Percentiles rank a stretch among this genome's conserved stretches.
Conservation (phyloP, 164 flowering plant genomes). For the Chimonanthus praecox region DNA sequence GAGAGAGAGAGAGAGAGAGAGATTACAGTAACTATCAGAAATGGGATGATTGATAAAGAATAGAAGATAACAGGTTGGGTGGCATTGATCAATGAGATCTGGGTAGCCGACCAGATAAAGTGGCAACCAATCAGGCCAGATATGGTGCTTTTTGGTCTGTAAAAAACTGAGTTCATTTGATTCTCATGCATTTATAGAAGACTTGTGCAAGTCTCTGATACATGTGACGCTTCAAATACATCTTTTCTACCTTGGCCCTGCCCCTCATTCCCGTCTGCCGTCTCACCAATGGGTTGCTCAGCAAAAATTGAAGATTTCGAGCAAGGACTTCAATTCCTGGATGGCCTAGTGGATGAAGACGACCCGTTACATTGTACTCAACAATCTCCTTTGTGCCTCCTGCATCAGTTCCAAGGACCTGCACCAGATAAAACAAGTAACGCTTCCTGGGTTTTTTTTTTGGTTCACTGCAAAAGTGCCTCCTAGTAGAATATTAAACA, state of each 20-base stretch:
- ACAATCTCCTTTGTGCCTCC: constrained; percentile 94
- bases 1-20: neutral
- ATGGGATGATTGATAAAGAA: neutral
- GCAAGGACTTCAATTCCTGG: constrained; percentile 61
- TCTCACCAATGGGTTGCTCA: constrained; percentile 57
- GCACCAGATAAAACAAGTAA: constrained; percentile 13
- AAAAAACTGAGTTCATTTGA: constrained; percentile 32
- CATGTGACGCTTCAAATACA: constrained; percentile 87
- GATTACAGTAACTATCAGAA: neutral
- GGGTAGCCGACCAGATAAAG: neutral
- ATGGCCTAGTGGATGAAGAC: constrained; percentile 81
- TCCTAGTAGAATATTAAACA: neutral
- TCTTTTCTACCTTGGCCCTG: constrained; percentile 64
- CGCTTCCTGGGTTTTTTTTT: neutral
- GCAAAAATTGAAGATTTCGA: constrained; percentile 53
- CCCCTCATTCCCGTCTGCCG: constrained; percentile 67
- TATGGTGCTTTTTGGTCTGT: neutral
- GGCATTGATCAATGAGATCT: neutral
- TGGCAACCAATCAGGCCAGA: neutral
- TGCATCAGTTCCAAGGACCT: constrained; percentile 96
- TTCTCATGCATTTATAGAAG: constrained; percentile 70
- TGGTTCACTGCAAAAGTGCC: neutral
- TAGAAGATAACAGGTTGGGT: neutral
- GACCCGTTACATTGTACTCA: constrained; percentile 81
- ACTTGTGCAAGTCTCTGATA: constrained; percentile 61